Evolutionary conservation across 73 alveolate genomes (phyloP).

Genomic region (Tetrahymena thermophila): DNA sequence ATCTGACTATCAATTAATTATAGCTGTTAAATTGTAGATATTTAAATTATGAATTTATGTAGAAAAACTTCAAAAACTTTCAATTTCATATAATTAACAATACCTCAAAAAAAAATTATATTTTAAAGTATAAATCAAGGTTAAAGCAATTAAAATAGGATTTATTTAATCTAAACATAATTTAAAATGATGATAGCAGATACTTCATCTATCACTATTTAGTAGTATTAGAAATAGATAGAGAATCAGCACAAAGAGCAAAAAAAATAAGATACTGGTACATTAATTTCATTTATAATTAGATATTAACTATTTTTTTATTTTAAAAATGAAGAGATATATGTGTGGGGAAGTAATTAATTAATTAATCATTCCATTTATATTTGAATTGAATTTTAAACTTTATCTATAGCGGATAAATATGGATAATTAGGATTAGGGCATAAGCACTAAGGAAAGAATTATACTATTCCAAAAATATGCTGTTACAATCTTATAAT

Average conservation of each 20-base stretch:
- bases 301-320: background rate
- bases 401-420: background rate
- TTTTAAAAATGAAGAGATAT: background rate
- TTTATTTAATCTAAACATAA: background rate
- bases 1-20: background rate
- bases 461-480: conserved; percentile 27
- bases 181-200: background rate
- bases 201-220: background rate
- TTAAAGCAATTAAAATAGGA: background rate
- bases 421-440: conserved; percentile 51
- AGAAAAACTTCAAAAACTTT: background rate
- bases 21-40: background rate
- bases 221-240: background rate
- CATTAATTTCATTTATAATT: background rate
- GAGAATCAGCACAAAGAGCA: background rate
- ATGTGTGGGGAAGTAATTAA: background rate
- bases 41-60: background rate
- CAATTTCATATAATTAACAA: background rate
- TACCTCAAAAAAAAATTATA: background rate
- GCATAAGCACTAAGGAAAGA: conserved; percentile 23
- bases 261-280: background rate
- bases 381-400: background rate
- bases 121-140: background rate
- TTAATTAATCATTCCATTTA: background rate
- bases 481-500: conserved; percentile 52